phyloP scores from a whole-genome alignment of 2,329 filamentous ascomycete genomes.

The Fusarium sp. region DNA sequence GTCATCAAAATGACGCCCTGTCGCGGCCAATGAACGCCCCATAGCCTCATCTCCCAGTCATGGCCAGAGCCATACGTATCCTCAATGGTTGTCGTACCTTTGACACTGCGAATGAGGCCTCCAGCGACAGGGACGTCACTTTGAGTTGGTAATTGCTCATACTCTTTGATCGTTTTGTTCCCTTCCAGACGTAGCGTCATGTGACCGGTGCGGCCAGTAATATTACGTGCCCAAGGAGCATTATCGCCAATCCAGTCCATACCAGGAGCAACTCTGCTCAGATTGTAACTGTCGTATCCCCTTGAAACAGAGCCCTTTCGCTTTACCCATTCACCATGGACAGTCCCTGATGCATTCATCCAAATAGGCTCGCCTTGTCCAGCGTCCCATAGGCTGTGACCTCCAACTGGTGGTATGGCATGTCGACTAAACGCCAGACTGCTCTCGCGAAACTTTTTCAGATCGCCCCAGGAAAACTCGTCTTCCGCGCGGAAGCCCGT shows the following conservation, averaged over 20 bases:
- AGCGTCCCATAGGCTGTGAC: slow-evolving; percentile 54
- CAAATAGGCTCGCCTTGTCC: slow-evolving; percentile 66
- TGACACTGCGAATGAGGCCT: slow-evolving; percentile 74
- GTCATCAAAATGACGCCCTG: slow-evolving; percentile 83
- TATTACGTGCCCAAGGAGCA: slow-evolving; percentile 78
- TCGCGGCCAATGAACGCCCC: slow-evolving; percentile 88
- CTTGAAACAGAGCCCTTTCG: slow-evolving; percentile 60
- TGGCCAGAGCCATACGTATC: slow-evolving; percentile 74
- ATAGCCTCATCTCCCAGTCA: slow-evolving; percentile 82
- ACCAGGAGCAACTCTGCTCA: slow-evolving; percentile 71
- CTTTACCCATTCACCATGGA: slow-evolving; percentile 81
- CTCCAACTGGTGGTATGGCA: slow-evolving; percentile 57
- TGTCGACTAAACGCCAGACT: slow-evolving; percentile 71
- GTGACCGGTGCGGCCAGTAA: slow-evolving; percentile 78
- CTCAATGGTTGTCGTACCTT: slow-evolving; percentile 76
- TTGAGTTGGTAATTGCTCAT: slow-evolving; percentile 53
- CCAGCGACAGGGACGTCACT: slow-evolving; percentile 54
- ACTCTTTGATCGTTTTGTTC: slow-evolving; percentile 60
- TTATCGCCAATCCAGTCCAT: slow-evolving; percentile 72
- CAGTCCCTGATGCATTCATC: slow-evolving; percentile 80
- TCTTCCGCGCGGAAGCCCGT: slow-evolving; percentile 81
- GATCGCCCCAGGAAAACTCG: slow-evolving; percentile 80
- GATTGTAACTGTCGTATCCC: slow-evolving; percentile 66
- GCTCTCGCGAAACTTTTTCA: slow-evolving; percentile 73
- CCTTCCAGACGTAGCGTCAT: slow-evolving; percentile 74